Evolutionary conservation across 805 yeast species (phyloP).

Genomic region (Yarrowia hollandica): DNA sequence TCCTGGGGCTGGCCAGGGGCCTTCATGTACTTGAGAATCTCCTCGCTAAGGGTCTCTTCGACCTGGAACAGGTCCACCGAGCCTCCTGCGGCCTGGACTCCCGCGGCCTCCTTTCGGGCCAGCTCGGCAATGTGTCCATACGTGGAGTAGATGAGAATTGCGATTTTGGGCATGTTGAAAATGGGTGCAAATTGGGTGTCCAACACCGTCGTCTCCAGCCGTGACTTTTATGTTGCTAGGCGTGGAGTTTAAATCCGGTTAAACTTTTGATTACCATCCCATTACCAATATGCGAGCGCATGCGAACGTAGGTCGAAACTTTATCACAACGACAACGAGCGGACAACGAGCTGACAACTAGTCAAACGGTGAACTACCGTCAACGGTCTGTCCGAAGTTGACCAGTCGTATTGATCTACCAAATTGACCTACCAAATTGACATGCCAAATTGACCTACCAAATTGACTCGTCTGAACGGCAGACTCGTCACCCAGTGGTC

Average conservation of each 20-base stretch:
- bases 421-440: no score
- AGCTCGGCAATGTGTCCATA: conserved; percentile 73
- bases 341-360: no score
- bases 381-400: no score
- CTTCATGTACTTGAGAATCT: conserved; percentile 55
- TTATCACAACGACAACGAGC: no score
- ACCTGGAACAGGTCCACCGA: conserved; percentile 70
- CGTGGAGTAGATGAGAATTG: conserved; percentile 66
- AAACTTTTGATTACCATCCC: not conserved
- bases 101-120: conserved; percentile 67
- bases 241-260: not conserved
- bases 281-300: conserved; percentile 3
- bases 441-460: no score
- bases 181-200: no score
- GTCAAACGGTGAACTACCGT: no score
- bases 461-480: no score
- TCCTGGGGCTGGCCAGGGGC: conserved; percentile 57
- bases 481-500: no score
- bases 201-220: no score
- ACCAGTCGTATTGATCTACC: no score
- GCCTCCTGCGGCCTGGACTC: conserved; percentile 69
- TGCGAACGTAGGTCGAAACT: no score
- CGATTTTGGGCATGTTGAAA: conserved; percentile 37
- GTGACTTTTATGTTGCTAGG: conserved; percentile 16
- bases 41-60: conserved; percentile 69